phyloP scores from a whole-genome alignment of 371 early-diverging fungal species.

The Blakeslea trispora region DNA sequence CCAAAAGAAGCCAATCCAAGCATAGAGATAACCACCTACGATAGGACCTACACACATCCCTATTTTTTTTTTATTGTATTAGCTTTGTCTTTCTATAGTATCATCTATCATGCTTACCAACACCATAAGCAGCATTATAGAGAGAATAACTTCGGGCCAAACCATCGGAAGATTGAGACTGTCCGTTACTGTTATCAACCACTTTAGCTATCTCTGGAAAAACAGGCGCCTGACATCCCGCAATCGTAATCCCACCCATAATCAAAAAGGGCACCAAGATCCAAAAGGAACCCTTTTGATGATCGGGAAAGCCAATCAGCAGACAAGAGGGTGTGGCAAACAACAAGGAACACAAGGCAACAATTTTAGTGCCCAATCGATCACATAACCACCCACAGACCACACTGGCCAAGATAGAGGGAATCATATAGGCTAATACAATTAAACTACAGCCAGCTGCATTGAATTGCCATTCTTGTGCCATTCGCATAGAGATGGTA shows the following conservation, averaged over 20 bases:
- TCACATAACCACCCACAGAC: constrained; percentile 51
- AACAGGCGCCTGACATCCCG: constrained; percentile 46
- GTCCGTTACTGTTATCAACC: constrained; percentile 34
- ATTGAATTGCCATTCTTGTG: constrained; percentile 54
- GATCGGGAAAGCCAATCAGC: constrained; percentile 36
- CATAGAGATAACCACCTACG: constrained; percentile 26
- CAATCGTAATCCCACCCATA: constrained; percentile 39
- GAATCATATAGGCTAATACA: constrained; percentile 57
- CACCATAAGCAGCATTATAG: constrained; percentile 48
- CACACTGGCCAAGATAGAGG: constrained; percentile 45
- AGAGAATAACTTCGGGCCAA: constrained; percentile 45
- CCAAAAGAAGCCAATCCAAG: constrained; percentile 32
- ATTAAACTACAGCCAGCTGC: constrained; percentile 60
- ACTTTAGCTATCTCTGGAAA: constrained; percentile 48
- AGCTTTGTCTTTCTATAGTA: background rate
- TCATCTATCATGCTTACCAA: constrained; percentile 24
- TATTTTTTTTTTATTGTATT: background rate
- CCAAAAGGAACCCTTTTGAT: constrained; percentile 36
- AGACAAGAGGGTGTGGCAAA: constrained; percentile 34
- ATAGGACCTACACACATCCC: constrained; percentile 33
- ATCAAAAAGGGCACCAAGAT: constrained; percentile 29
- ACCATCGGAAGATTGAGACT: constrained; percentile 29
- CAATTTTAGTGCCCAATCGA: constrained; percentile 41
- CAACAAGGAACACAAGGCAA: constrained; percentile 33
- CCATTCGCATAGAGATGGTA: constrained; percentile 57